Percentiles rank a stretch among this genome's conserved stretches.
These are phyloP conservation scores for Hymenoscyphus albidus DNA, from an alignment of 2,329 filamentous ascomycete genomes.

Conservation along the genomic window DNA sequence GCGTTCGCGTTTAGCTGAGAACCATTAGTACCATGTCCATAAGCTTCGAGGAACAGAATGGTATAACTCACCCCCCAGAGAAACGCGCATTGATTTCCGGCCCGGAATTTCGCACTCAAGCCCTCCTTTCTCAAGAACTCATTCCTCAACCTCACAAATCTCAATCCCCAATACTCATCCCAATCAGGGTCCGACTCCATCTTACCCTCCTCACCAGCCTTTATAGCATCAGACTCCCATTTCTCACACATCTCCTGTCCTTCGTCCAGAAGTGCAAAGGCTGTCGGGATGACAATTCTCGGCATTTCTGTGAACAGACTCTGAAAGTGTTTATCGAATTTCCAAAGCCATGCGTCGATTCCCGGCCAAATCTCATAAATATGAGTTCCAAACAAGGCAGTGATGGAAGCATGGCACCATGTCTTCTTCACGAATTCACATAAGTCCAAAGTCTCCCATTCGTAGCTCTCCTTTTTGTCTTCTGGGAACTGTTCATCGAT, in stretches of 20 bases:
- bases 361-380: slow-evolving; percentile 24
- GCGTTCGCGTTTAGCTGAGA: slow-evolving; percentile 16
- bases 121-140: slow-evolving; percentile 13
- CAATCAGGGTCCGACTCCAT: slow-evolving; percentile 13
- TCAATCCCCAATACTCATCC: slow-evolving; percentile 19
- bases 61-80: slow-evolving; percentile 18
- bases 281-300: slow-evolving; percentile 18
- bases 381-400: slow-evolving; percentile 23
- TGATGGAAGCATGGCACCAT: slow-evolving; percentile 22
- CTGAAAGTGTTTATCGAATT: slow-evolving; percentile 22
- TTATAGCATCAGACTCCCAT: slow-evolving; percentile 17
- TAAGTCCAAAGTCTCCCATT: slow-evolving; percentile 25
- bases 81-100: slow-evolving; percentile 17
- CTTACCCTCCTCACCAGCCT: slow-evolving; percentile 12
- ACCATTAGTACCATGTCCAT: not conserved
- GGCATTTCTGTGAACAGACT: slow-evolving; percentile 20
- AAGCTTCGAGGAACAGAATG: not conserved
- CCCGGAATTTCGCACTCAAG: slow-evolving; percentile 15
- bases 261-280: slow-evolving; percentile 16
- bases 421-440: slow-evolving; percentile 20
- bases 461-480: slow-evolving; percentile 9
- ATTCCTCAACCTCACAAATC: slow-evolving; percentile 11
- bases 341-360: slow-evolving; percentile 23
- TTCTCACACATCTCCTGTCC: slow-evolving; percentile 14
- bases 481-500: slow-evolving; percentile 23